phyloP scores from a whole-genome alignment of 345 rosid genomes.

The Brassica carinata region DNA sequence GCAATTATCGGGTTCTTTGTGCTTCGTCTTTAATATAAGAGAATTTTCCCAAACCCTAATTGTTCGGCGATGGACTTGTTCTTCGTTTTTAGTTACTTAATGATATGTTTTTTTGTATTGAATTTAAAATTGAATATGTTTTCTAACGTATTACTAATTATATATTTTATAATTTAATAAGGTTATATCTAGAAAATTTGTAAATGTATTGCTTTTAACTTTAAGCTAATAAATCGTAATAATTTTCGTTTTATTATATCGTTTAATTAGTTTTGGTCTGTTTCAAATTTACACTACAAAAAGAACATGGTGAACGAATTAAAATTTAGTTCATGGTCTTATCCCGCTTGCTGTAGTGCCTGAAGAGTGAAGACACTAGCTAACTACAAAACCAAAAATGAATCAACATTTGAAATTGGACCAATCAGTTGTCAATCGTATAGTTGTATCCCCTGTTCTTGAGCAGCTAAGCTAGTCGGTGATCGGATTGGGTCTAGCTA shows the following conservation, averaged over 20 bases:
- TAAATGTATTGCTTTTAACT: neutral
- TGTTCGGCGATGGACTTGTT: conserved; percentile 31
- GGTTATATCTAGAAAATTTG: neutral
- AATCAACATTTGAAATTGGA: conserved; percentile 8
- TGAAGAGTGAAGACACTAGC: conserved; percentile 13
- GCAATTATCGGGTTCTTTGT: conserved; percentile 28
- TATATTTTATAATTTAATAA: neutral
- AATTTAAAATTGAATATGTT: neutral
- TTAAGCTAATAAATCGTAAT: neutral
- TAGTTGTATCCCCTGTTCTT: conserved; percentile 39
- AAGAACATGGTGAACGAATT: neutral
- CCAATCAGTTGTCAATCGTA: conserved; percentile 22
- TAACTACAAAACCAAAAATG: neutral
- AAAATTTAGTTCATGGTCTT: neutral
- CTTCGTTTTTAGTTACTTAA: neutral
- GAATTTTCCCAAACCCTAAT: conserved; percentile 22
- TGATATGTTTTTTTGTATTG: neutral
- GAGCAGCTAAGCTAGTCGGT: no score
- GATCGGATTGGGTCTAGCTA: no score
- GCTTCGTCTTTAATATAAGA: conserved; percentile 3
- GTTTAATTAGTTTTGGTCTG: neutral
- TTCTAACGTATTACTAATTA: neutral
- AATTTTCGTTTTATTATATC: neutral
- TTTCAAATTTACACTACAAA: neutral
- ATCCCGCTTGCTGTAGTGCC: neutral